These are phyloP conservation scores for Calonectria fujianensis DNA, from an alignment of 2,329 filamentous ascomycete species.

Conservation along the genomic window DNA sequence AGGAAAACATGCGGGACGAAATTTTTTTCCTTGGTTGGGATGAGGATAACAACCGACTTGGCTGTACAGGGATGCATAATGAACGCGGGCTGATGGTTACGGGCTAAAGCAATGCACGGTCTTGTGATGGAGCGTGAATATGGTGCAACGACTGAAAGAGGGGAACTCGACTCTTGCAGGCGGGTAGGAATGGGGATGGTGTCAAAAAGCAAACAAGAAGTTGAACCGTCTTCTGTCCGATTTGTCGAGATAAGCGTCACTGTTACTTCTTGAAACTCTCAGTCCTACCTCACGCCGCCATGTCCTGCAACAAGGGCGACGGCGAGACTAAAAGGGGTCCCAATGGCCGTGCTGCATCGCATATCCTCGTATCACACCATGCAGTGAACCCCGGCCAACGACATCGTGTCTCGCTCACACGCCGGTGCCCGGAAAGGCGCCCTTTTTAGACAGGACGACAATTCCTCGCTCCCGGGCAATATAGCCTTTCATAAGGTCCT, in stretches of 20 bases:
- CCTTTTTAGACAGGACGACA: constrained; percentile 93
- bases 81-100: constrained; percentile 39
- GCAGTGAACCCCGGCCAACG: constrained; percentile 32
- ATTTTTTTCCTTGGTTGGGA: constrained; percentile 32
- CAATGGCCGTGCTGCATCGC: constrained; percentile 41
- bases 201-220: constrained; percentile 41
- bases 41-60: constrained; percentile 30
- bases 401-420: constrained; percentile 62
- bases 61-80: constrained; percentile 41
- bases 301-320: constrained; percentile 32
- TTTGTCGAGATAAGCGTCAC: constrained; percentile 50
- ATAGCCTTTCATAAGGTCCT: constrained; percentile 98
- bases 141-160: constrained; percentile 45
- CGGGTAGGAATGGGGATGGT: constrained; percentile 37
- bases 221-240: constrained; percentile 43
- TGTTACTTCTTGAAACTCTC: constrained; percentile 29
- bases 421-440: constrained; percentile 94
- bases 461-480: constrained; percentile 93
- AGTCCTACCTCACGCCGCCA: constrained; percentile 40
- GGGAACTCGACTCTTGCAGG: constrained; percentile 33
- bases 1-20: constrained; percentile 11
- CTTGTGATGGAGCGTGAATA: constrained; percentile 52
- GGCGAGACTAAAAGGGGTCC: constrained; percentile 36
- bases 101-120: constrained; percentile 51
- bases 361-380: constrained; percentile 34